Conservation (phyloP, 2,329 filamentous ascomycete species). For the Paramyrothecium sp. region DNA sequence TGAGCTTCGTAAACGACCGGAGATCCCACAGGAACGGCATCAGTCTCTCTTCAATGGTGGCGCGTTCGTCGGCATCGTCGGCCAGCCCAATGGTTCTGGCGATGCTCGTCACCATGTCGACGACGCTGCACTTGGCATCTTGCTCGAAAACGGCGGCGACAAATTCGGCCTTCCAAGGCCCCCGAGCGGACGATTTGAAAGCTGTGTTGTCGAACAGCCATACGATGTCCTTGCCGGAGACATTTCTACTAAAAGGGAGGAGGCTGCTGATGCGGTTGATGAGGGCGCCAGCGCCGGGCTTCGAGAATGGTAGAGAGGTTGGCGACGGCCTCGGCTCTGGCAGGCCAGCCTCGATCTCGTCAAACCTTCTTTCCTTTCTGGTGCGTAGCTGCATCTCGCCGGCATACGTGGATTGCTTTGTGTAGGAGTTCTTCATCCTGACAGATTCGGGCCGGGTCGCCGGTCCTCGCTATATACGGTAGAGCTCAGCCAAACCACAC, state of each 20-base stretch:
- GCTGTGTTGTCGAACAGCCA: constrained; percentile 93
- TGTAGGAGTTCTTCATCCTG: constrained; percentile 21
- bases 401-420: constrained; percentile 25
- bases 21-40: constrained; percentile 78
- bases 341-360: constrained; percentile 48
- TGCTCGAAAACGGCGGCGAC: constrained; percentile 79
- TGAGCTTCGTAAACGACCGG: constrained; percentile 66
- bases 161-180: constrained; percentile 76
- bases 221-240: constrained; percentile 67
- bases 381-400: constrained; percentile 50
- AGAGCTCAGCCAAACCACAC: neutral
- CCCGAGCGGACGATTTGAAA: constrained; percentile 52
- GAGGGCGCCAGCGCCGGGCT: constrained; percentile 29
- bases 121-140: constrained; percentile 64
- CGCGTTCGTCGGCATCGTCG: constrained; percentile 55
- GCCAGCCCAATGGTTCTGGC: constrained; percentile 67
- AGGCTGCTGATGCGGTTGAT: constrained; percentile 49
- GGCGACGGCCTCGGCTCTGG: constrained; percentile 27
- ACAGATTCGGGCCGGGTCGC: constrained; percentile 5
- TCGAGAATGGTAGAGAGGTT: constrained; percentile 22
- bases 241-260: constrained; percentile 59
- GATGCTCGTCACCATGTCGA: constrained; percentile 68
- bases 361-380: constrained; percentile 46
- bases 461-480: neutral
- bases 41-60: constrained; percentile 65